Evolutionary conservation across 305 asterid species (phyloP), one percentile per base, ranked within the genome.

Genomic region (Solanum hybrid): DNA sequence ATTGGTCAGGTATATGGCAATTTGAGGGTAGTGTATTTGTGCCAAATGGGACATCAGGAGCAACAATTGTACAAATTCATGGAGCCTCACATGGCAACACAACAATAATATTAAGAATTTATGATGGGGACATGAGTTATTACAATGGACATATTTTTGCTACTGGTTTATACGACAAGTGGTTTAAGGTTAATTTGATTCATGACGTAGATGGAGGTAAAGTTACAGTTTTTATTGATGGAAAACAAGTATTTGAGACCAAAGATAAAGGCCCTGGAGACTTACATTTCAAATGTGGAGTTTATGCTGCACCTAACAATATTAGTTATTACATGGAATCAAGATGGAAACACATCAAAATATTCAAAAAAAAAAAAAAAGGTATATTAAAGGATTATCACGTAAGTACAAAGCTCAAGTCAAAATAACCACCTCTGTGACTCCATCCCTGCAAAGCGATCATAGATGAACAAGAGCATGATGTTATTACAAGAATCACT

Each of bases 21-120:
- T 91, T 93, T 37, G 95, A 93, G 83, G 93, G 94, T 26, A 36
- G 84, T 37, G 94, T 85, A 26, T 93, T 83, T 57, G 92, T 91
- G 36, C 94, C 93, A 18, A 92, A 88, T 5, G 93, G 93, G 51
- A 91, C 95, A 61, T 93, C 93, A 10, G 93, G 94, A 5, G 93
- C 87, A 1, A 91, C 92, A 8, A 92, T 92, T 61, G 33, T 93
- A 89, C 94, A 93, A 69, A 93, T 93, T 20, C 94, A 91, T 57
- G 92, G 93, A 2, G 93, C 92, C 34, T 46, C 87, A 39, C 78
- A 87, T 1, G 91, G 90, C 1, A 90, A 92, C 1, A 90, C 92
- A 6, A 91, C 89, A 8, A 88, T 91, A 29, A 90, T 89, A 34
- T 75, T 92, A 18, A 91, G 94, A 33, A 91, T 92, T 37, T 92